Base-by-base conservation (phyloP, 2,329 filamentous ascomycete species). In the Berkeleyomyces basicola region DNA sequence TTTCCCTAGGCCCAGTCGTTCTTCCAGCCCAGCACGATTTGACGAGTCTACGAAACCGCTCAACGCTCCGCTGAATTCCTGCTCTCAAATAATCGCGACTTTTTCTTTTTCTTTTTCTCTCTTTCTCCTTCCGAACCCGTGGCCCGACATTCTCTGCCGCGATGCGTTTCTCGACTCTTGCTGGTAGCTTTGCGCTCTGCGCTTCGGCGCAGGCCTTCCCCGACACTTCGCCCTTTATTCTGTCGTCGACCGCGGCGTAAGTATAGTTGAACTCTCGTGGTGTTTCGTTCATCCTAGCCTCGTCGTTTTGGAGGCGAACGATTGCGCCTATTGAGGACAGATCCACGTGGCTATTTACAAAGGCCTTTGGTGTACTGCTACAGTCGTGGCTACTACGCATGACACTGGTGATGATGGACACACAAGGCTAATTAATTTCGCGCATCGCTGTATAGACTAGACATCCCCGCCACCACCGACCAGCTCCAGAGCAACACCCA, bases 201-300 rank as follows among this genome's bases (percentile, higher is more conserved):
- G 78, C 81, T 65, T 78, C 79, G 33, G 83, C 79, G 53, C 76
- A 83, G 66, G 91, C 89, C 36, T 93, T 96, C 72, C 84, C 82
- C 66, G 86, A 96, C 74, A 90, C 91, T 1, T 91, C 89, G 62
- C 92, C 93, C 16, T 93, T 96, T 74, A 81, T 96, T 71, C 76
- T 96, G 67, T 86, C 95, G 72, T 96, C 92, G 40, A 92, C 86
- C 55, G 81, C 86, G 66, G 78, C 85, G 91, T 96, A 85, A 70
- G 85, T 70, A 61, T 65, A 62, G 66, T 63, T 63, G 64, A 62
- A 51, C 58, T 33, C 44, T 23, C 11, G 23, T 55, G 57, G 39
- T 49, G 43, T 55, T 36, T 31, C 4, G 4, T 3, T 23, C 23
- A 23, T 23, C 23, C 7, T 11, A 6, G 7, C 7, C 7, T n/a